Base-by-base conservation (phyloP, 768 basidiomycete species). In the Suillus plorans region DNA sequence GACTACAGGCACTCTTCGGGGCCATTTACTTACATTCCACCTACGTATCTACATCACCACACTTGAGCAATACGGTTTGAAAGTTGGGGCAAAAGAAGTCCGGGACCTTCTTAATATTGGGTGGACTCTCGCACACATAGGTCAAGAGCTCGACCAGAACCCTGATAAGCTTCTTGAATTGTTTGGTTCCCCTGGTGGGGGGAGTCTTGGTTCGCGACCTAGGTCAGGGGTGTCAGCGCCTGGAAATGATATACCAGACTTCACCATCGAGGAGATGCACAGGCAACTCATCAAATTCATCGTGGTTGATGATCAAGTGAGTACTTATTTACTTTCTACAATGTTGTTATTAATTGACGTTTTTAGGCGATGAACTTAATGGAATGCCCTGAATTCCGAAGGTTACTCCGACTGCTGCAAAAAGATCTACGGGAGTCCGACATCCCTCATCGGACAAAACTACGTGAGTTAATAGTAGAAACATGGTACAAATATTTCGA, bases 371-470 rank as follows among this genome's bases (percentile, higher is more conserved):
- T 64, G 20, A 59, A 64, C 18, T 10, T 59, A 22, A 50, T 64
- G 0, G 36, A 64, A 31, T 64, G 52, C 22, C 63, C 28, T 6
- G 44, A 64, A 9, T 50, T 65, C 10, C 39, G 28, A 1, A 8
- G 37, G 9, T 28, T 65, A 25, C 10, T 65, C 8, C 34, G 41
- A 16, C 39, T 49, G 20, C 58, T 61, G n/a, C n/a, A 42, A 20
- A 10, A 52, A n/a, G 49, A 65, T 6, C n/a, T 61, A 13, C 4
- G 39, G 55, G 64, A 69, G 22, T 64, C 44, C 12, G 57, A 69
- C 37, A 67, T 69, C 25, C 60, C 68, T 20, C 63, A 65, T 28
- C 44, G 28, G 18, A 65, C 64, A 1, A 67, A 61, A 41, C 37
- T 65, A 3, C 42, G 18, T 4, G 47, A 69, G 7, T 14, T 45